These are phyloP conservation scores for Phyllachora maydis DNA, from an alignment of 2,329 filamentous ascomycete genomes.

Conservation along the genomic window DNA sequence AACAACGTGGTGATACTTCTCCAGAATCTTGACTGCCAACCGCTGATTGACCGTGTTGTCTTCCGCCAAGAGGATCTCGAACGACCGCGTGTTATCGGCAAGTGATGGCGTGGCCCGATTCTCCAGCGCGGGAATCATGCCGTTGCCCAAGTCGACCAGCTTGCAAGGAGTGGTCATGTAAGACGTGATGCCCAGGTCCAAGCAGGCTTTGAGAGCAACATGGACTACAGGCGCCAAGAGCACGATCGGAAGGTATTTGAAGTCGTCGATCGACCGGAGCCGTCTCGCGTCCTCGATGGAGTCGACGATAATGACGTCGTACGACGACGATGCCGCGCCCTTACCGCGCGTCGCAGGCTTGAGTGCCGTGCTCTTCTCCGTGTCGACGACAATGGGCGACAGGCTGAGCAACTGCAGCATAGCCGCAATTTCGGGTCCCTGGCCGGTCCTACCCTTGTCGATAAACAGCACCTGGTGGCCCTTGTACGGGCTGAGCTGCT, in stretches of 20 bases:
- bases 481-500: slow-evolving; percentile 75
- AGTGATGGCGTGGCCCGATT: slow-evolving; percentile 80
- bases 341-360: slow-evolving; percentile 26
- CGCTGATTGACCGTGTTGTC: slow-evolving; percentile 97
- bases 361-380: slow-evolving; percentile 43
- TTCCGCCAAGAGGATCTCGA: slow-evolving; percentile 86
- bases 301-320: slow-evolving; percentile 92
- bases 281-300: slow-evolving; percentile 78
- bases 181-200: slow-evolving; percentile 92
- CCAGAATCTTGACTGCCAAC: slow-evolving; percentile 85
- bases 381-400: slow-evolving; percentile 64
- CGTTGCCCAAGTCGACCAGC: slow-evolving; percentile 84
- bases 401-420: slow-evolving; percentile 68
- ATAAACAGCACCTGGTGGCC: slow-evolving; percentile 88
- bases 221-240: slow-evolving; percentile 75
- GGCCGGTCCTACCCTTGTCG: slow-evolving; percentile 68
- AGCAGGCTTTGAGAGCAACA: slow-evolving; percentile 77
- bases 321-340: slow-evolving; percentile 45
- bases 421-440: slow-evolving; percentile 51
- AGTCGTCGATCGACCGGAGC: slow-evolving; percentile 73
- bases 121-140: slow-evolving; percentile 87
- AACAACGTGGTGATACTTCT: slow-evolving; percentile 87
- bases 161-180: slow-evolving; percentile 97
- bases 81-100: slow-evolving; percentile 84
- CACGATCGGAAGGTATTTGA: slow-evolving; percentile 95